phyloP scores from a whole-genome alignment of 2,329 filamentous ascomycete genomes.

The Fusarium sp. region DNA sequence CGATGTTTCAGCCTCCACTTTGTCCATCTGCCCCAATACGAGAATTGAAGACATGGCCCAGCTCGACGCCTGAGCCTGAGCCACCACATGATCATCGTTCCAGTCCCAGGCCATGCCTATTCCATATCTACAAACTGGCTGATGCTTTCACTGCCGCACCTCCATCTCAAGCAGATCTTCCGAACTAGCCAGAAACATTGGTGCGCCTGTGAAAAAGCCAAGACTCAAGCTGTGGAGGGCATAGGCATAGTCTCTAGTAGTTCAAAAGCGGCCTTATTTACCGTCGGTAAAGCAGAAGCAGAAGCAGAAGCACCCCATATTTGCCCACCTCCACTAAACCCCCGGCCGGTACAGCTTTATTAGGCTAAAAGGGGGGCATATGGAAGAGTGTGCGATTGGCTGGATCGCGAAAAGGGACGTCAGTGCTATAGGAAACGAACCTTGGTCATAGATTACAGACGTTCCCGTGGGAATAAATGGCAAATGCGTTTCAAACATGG shows the following conservation, averaged over 20 bases:
- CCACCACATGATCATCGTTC: slow-evolving; percentile 9
- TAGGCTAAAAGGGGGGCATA: slow-evolving; percentile 13
- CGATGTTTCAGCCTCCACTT: slow-evolving; percentile 28
- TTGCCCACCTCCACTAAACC: not conserved
- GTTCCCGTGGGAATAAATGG: not conserved
- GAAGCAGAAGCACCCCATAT: slow-evolving; percentile 26
- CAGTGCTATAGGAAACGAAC: not conserved
- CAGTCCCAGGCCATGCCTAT: not conserved
- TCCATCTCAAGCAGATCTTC: not conserved
- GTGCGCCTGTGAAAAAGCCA: slow-evolving; percentile 7
- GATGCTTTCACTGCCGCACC: not conserved
- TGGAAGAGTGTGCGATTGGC: slow-evolving; percentile 1
- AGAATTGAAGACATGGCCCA: not conserved
- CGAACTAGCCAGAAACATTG: slow-evolving; percentile 3
- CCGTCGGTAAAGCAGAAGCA: slow-evolving; percentile 15
- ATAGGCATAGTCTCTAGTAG: not conserved
- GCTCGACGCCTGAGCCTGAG: slow-evolving; percentile 9
- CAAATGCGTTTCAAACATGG: slow-evolving; percentile 4
- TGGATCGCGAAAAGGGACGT: not conserved
- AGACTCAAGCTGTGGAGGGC: not conserved
- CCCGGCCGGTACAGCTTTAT: slow-evolving; percentile 18
- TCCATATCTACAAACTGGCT: not conserved
- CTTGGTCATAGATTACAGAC: slow-evolving; percentile 6
- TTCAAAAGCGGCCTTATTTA: not conserved
- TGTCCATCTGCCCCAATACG: not conserved